Percentiles rank a stretch among this genome's conserved stretches.
Evolutionary conservation across 139 green algal species (phyloP).

Genomic region (Asterochloris erici): DNA sequence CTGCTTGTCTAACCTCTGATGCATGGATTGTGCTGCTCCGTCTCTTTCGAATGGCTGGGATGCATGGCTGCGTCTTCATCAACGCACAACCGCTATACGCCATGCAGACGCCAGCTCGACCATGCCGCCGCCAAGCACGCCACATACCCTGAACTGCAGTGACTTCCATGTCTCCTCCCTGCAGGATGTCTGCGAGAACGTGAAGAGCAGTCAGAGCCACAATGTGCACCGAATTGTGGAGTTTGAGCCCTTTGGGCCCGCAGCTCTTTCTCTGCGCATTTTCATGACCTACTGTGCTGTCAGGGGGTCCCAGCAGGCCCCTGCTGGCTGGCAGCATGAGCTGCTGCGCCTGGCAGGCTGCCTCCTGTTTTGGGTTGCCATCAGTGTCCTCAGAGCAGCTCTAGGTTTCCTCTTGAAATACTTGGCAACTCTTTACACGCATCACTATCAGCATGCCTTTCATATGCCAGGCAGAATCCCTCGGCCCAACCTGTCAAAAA

Average conservation of each 20-base stretch:
- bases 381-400: background rate
- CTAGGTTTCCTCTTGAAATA: slow-evolving; percentile 14
- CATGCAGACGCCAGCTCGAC: too few species aligned
- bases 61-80: too few species aligned
- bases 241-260: slow-evolving; percentile 70
- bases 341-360: background rate
- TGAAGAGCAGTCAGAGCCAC: slow-evolving; percentile 51
- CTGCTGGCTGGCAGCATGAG: background rate
- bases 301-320: background rate
- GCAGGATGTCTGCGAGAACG: slow-evolving; percentile 68
- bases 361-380: background rate
- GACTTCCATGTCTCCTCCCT: background rate
- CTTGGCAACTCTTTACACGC: slow-evolving; percentile 7
- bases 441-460: slow-evolving; percentile 9
- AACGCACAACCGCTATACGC: too few species aligned
- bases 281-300: slow-evolving; percentile 5
- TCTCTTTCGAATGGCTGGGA: too few species aligned
- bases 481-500: too few species aligned
- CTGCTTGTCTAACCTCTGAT: too few species aligned
- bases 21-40: too few species aligned
- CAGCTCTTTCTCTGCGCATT: slow-evolving; percentile 66
- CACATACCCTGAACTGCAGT: too few species aligned
- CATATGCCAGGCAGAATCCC: too few species aligned
- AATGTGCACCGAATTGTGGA: slow-evolving; percentile 52
- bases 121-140: too few species aligned